Percentiles rank a stretch among this genome's conserved stretches.
Evolutionary conservation across 73 alveolate species (phyloP).

Genomic region (Paramecium primaurelia): DNA sequence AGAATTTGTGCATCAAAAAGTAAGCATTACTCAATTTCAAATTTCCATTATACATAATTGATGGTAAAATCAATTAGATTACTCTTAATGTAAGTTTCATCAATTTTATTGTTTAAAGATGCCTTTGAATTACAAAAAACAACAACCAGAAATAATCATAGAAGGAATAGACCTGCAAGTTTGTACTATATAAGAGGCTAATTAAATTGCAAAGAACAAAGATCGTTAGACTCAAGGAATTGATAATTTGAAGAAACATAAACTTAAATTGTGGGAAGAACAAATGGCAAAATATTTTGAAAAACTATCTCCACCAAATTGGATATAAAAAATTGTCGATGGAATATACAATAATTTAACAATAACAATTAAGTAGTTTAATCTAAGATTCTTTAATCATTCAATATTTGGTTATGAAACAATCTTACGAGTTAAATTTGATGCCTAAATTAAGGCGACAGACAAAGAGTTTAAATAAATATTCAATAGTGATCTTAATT

Average conservation of each 20-base stretch:
- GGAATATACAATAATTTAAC: slow-evolving; percentile 33
- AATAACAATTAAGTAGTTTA: background rate
- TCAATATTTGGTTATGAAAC: slow-evolving; percentile 33
- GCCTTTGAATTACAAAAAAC: slow-evolving; percentile 32
- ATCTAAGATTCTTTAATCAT: background rate
- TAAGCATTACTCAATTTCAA: slow-evolving; percentile 17
- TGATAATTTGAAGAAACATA: slow-evolving; percentile 27
- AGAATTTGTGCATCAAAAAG: slow-evolving; percentile 7
- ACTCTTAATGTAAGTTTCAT: slow-evolving; percentile 6
- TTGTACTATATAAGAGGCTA: slow-evolving; percentile 12
- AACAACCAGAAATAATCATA: slow-evolving; percentile 26
- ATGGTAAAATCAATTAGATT: slow-evolving; percentile 8
- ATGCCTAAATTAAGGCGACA: slow-evolving; percentile 10
- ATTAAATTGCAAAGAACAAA: background rate
- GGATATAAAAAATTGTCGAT: slow-evolving; percentile 43
- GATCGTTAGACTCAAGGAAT: background rate
- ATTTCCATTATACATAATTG: slow-evolving; percentile 2
- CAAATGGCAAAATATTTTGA: slow-evolving; percentile 37
- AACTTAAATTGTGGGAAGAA: slow-evolving; percentile 44
- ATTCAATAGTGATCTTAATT: background rate
- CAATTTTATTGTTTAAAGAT: background rate
- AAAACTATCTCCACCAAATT: slow-evolving; percentile 27
- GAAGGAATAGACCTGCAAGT: slow-evolving; percentile 1
- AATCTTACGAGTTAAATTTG: background rate
- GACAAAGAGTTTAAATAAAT: background rate